Percentiles rank a stretch among this genome's conserved stretches.
Conservation (phyloP, 2,329 filamentous ascomycete genomes). For the Phaeosphaeriaceae sp. region DNA sequence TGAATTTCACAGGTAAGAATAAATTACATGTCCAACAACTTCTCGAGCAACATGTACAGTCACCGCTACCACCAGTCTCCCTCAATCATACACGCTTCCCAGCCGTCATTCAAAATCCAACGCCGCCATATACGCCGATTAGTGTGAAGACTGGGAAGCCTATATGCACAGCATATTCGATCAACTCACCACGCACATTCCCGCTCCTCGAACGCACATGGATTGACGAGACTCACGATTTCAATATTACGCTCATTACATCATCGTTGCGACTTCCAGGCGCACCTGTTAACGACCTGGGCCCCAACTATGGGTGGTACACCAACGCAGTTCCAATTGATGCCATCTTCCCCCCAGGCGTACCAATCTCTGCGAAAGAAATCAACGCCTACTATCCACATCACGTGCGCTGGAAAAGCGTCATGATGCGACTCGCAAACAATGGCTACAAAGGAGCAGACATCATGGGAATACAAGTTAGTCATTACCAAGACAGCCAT, state of each 20-base stretch:
- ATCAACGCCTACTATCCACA: slow-evolving; percentile 37
- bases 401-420: slow-evolving; percentile 27
- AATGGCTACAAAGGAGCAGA: slow-evolving; percentile 29
- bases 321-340: slow-evolving; percentile 22
- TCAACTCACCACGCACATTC: not conserved
- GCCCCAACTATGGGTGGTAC: slow-evolving; percentile 25
- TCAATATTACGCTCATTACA: slow-evolving; percentile 16
- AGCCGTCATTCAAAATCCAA: not conserved
- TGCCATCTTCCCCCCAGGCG: slow-evolving; percentile 33
- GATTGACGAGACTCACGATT: slow-evolving; percentile 26
- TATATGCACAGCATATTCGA: not conserved
- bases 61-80: not conserved
- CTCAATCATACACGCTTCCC: not conserved
- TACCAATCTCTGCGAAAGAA: slow-evolving; percentile 33
- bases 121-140: slow-evolving; percentile 1
- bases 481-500: not conserved
- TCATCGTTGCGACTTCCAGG: not conserved
- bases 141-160: not conserved
- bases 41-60: not conserved
- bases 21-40: slow-evolving; percentile 5
- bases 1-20: slow-evolving; percentile 17
- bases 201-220: slow-evolving; percentile 20
- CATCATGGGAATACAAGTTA: slow-evolving; percentile 29
- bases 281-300: not conserved
- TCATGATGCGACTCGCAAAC: slow-evolving; percentile 30